Evolutionary conservation across 768 basidiomycete genomes (phyloP), one percentile per base, ranked within the genome.

Genomic region (Holtermannia corniformis): DNA sequence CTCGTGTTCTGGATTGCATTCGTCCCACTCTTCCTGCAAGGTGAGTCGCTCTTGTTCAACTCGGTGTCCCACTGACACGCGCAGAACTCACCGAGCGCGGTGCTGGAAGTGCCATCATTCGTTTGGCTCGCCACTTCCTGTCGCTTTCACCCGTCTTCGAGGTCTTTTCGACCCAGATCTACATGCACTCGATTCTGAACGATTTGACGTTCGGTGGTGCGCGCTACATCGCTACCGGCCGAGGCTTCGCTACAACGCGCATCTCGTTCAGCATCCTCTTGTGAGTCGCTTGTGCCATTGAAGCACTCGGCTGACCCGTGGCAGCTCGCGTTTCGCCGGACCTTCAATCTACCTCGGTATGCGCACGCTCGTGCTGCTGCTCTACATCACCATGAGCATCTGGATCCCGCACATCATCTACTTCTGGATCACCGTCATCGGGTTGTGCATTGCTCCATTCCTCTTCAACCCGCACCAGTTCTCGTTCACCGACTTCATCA

Each of bases 381-480:
- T 96, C 56, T 99, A 93, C 67, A 86, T 93, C 69, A 93, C 95
- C 22, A 73, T 96, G 72, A 78, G 89, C 23, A 74, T 96, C 49
- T 96, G 88, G 87, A 87, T 87, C 25, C 83, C 86, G 2, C 93
- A 86, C 72, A 73, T 96, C 64, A 84, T 91, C 71, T 99, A 97
- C 78, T 99, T 99, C 79, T 97, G 93, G 93, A 72, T 96, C 50
- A 91, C 93, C 41, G 88, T 92, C 57, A 76, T 91, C 26, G 82
- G 91, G 14, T 80, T 99, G 7, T 96, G 91, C 65, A 75, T 96
- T 59, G 85, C 93, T 25, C 95, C 95, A 5, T 99, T 99, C 85
- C 72, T 96, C 65, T 99, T 97, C 81, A 99, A 97, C 71, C 95
- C 95, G n/a, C 95, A 99, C 73, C 95, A 97, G 74, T 99, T 99